Evolutionary conservation across 2,329 filamentous ascomycete genomes (phyloP), one percentile per base, ranked within the genome.

Genomic region (Aspergillus pseudonomiae): DNA sequence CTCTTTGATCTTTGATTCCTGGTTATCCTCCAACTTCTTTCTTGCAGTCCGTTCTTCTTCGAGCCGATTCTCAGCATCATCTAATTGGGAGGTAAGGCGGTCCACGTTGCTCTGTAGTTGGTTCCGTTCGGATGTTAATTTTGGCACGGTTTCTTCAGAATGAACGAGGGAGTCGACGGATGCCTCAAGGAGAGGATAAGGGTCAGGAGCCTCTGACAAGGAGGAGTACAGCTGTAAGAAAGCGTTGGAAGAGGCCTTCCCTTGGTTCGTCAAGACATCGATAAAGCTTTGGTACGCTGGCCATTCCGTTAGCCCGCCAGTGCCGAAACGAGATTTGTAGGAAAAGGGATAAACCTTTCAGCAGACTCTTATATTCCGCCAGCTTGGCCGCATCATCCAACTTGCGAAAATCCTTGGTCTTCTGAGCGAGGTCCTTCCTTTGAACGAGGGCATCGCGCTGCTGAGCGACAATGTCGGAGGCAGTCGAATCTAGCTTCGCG

Each of bases 391-490:
- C 82, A 82, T 99, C 93, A 71, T 98, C 94, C 12, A 96, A 85
- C 78, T 97, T 98, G 65, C 94, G 86, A 71, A 98, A 99, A 73
- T 98, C 94, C 74, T 99, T 99, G 0, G 95, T 99, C 84, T 97
- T 98, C 75, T 97, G 94, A n/a, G 96, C 95, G 24, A 99, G 84
- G 65, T 99, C 96, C 76, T 99, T 99, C 59, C 95, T 87, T 77
- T 99, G 94, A 0, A 97, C 90, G 5, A 97, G 91, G n/a, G 94
- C 92, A 78, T 98, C 95, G 71, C 94, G 88, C 76, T 99, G 96
- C 76, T 96, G 93, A 55, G 91, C 84, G 59, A 98, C 93, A 66
- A 99, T 93, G 73, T 98, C 95, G 12, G 94, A 94, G n/a, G 95
- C 95, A 4, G 93, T 94, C 64, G 90, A 91, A 79, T 99, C 95